Percentiles rank a stretch among this genome's conserved stretches.
phyloP scores from a whole-genome alignment of 2,329 filamentous ascomycete species.

The Penicillium sp. region DNA sequence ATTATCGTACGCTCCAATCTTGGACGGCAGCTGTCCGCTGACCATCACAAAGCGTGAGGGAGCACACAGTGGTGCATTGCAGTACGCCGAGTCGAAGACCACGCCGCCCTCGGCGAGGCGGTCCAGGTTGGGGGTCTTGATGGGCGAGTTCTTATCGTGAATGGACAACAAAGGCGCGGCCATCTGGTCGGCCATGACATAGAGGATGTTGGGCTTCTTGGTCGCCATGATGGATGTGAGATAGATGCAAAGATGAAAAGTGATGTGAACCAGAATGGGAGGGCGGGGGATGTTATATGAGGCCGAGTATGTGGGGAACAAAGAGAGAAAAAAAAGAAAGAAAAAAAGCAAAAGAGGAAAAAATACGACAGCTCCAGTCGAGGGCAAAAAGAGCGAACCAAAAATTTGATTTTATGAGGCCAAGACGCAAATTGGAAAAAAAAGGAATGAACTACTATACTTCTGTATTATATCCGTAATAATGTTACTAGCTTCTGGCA shows the following conservation, averaged over 20 bases:
- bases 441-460: neutral
- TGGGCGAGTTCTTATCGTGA: conserved; percentile 84
- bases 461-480: neutral
- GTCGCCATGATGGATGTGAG: conserved; percentile 32
- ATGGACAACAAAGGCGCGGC: conserved; percentile 88
- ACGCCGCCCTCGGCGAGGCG: conserved; percentile 77
- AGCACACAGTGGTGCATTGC: conserved; percentile 87
- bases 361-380: conserved; percentile 1
- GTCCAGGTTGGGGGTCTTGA: conserved; percentile 90
- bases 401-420: conserved; percentile 4
- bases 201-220: conserved; percentile 74
- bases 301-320: conserved; percentile 19
- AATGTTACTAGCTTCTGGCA: neutral
- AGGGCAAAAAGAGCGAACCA: conserved; percentile 4
- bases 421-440: neutral
- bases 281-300: conserved; percentile 21
- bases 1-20: conserved; percentile 91
- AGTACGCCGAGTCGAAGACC: conserved; percentile 92
- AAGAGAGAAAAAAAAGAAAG: conserved; percentile 5
- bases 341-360: conserved; percentile 5
- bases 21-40: conserved; percentile 85
- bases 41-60: conserved; percentile 95
- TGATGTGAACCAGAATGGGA: conserved; percentile 1
- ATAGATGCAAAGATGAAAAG: conserved; percentile 7
- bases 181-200: conserved; percentile 97